These are phyloP conservation scores for Diaporthe sp. DNA, from an alignment of 2,329 filamentous ascomycete genomes.

Conservation along the genomic window DNA sequence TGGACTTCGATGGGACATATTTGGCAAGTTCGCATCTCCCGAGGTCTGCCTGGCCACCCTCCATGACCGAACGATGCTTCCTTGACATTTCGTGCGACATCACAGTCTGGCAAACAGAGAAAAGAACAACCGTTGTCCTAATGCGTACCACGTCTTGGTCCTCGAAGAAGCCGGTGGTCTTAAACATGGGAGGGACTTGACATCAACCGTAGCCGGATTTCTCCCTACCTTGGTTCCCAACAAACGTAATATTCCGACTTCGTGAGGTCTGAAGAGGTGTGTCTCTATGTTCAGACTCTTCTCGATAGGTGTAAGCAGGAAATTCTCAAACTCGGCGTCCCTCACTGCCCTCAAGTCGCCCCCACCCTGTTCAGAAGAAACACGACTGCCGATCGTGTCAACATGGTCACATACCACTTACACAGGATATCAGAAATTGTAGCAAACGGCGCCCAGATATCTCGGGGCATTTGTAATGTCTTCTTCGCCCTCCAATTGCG, in stretches of 20 bases:
- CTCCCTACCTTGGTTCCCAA: background rate
- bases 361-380: background rate
- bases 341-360: background rate
- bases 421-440: background rate
- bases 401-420: background rate
- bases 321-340: background rate
- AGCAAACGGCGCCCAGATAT: too few species aligned
- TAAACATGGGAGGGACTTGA: background rate
- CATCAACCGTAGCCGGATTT: background rate
- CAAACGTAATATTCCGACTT: background rate
- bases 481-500: background rate
- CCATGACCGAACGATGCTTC: background rate
- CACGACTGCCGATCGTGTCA: background rate
- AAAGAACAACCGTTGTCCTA: background rate
- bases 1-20: background rate
- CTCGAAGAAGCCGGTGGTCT: background rate
- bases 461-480: background rate
- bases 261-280: background rate
- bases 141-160: background rate
- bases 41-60: background rate
- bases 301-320: background rate
- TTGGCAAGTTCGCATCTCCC: background rate
- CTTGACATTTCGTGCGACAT: background rate
- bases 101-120: background rate
- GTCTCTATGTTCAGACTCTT: background rate